These are phyloP conservation scores for Geosmithia morbida DNA, from an alignment of 2,329 filamentous ascomycete genomes.

Conservation along the genomic window DNA sequence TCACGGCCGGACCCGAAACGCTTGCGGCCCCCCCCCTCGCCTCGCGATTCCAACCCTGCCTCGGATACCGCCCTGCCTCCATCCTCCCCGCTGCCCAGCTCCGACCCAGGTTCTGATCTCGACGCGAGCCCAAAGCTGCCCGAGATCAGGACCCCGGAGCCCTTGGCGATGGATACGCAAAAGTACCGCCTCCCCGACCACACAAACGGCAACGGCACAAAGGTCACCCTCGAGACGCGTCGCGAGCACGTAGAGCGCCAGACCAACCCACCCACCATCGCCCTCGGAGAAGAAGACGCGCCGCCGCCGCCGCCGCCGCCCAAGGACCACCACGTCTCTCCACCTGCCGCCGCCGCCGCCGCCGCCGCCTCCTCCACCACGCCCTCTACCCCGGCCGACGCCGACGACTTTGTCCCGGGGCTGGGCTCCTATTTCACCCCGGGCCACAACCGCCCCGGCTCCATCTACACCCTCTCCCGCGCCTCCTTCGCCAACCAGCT, in stretches of 20 bases:
- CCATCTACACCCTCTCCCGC: slow-evolving; percentile 85
- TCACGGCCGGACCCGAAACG: slow-evolving; percentile 1
- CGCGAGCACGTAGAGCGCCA: slow-evolving; percentile 42
- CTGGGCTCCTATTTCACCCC: slow-evolving; percentile 52
- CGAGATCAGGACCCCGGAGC: slow-evolving; percentile 33
- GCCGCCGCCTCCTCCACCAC: slow-evolving; percentile 8
- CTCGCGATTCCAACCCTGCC: background rate
- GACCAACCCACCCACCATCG: slow-evolving; percentile 19
- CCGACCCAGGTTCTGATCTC: slow-evolving; percentile 8
- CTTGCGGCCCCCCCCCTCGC: background rate
- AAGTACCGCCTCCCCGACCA: slow-evolving; percentile 64
- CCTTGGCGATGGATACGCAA: slow-evolving; percentile 53
- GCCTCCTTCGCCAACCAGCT: slow-evolving; percentile 89
- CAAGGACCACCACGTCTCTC: slow-evolving; percentile 14
- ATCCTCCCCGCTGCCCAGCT: slow-evolving; percentile 8
- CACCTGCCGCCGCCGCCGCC: slow-evolving; percentile 5
- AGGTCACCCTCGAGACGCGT: slow-evolving; percentile 41
- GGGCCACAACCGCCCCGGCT: slow-evolving; percentile 57
- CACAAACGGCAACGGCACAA: slow-evolving; percentile 52
- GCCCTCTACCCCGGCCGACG: slow-evolving; percentile 12
- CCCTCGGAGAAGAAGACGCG: slow-evolving; percentile 5
- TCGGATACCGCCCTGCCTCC: background rate
- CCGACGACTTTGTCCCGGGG: slow-evolving; percentile 32
- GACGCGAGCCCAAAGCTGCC: slow-evolving; percentile 23
- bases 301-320: slow-evolving; percentile 22